A percentile compares a stretch with the other conserved stretches of the same genome.
phyloP scores from a whole-genome alignment of 176 grass and related monocot genomes.

The Luzula sylvatica region DNA sequence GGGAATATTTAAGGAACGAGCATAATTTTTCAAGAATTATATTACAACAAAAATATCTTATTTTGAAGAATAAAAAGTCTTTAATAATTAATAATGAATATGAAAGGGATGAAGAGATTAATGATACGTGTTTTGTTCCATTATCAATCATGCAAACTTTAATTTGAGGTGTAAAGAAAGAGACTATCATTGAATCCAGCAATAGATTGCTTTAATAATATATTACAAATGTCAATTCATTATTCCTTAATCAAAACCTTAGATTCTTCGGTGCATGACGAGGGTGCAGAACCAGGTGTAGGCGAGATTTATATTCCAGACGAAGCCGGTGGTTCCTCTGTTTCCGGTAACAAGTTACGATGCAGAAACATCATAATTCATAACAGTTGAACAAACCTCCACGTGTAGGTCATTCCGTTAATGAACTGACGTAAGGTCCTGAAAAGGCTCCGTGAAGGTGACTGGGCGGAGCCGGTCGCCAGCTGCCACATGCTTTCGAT shows the following conservation, averaged over 20 bases:
- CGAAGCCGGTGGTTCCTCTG: constrained; percentile 1
- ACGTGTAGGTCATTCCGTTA: neutral
- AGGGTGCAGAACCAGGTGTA: too few species aligned
- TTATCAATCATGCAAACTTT: neutral
- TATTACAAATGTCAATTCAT: too few species aligned
- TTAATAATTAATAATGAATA: too few species aligned
- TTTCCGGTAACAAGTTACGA: constrained; percentile 18
- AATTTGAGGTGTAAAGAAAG: neutral
- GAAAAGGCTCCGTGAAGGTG: constrained; percentile 6
- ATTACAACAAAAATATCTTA: too few species aligned
- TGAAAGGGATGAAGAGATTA: neutral
- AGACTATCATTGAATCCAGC: constrained; percentile 4
- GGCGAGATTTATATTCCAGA: neutral
- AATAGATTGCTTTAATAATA: constrained; percentile 4
- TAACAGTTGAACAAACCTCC: too few species aligned
- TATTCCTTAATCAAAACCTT: too few species aligned
- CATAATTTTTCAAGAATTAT: too few species aligned
- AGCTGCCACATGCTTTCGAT: neutral
- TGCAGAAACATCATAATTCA: neutral
- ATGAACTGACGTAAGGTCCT: neutral
- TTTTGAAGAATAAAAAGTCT: too few species aligned
- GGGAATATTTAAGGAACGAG: too few species aligned
- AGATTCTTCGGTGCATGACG: too few species aligned
- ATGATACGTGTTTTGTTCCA: constrained; percentile 12
- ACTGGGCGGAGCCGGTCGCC: neutral